phyloP scores from a whole-genome alignment of 192 early-diverging fungal genomes.

The Backusella parvicylindrica region DNA sequence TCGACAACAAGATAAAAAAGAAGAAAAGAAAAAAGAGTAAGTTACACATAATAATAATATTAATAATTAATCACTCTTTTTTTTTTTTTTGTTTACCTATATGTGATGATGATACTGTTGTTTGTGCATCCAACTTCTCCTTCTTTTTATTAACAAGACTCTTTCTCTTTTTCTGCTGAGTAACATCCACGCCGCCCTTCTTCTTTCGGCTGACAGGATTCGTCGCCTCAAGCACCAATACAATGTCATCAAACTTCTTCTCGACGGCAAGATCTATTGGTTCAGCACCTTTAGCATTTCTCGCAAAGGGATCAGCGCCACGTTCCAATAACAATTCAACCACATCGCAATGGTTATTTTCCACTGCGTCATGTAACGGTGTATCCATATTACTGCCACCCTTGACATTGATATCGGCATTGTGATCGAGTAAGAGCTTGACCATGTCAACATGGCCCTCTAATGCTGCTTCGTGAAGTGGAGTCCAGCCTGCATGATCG shows the following conservation, averaged over 20 bases:
- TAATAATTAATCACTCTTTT: background rate
- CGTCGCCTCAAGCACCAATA: background rate
- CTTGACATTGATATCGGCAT: conserved; percentile 54
- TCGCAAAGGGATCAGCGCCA: conserved; percentile 45
- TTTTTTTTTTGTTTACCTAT: background rate
- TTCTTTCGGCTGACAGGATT: conserved; percentile 6
- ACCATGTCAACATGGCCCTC: conserved; percentile 49
- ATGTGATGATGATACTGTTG: background rate
- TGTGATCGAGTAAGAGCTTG: conserved; percentile 42
- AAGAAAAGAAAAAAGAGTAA: background rate
- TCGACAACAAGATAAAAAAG: too few species aligned
- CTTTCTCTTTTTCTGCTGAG: background rate
- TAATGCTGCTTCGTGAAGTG: conserved; percentile 64
- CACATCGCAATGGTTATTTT: conserved; percentile 45
- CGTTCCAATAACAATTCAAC: conserved; percentile 41
- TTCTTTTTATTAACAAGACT: background rate
- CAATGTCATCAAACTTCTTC: conserved; percentile 26
- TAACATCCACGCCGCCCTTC: background rate
- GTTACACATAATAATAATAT: background rate
- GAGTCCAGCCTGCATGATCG: conserved; percentile 65
- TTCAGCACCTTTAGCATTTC: conserved; percentile 52
- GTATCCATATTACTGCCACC: conserved; percentile 54
- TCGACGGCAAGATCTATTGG: conserved; percentile 50
- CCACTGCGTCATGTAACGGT: conserved; percentile 63
- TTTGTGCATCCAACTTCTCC: too few species aligned